Evolutionary conservation across 768 basidiomycete species (phyloP).

Genomic region (Suillus bovinus): DNA sequence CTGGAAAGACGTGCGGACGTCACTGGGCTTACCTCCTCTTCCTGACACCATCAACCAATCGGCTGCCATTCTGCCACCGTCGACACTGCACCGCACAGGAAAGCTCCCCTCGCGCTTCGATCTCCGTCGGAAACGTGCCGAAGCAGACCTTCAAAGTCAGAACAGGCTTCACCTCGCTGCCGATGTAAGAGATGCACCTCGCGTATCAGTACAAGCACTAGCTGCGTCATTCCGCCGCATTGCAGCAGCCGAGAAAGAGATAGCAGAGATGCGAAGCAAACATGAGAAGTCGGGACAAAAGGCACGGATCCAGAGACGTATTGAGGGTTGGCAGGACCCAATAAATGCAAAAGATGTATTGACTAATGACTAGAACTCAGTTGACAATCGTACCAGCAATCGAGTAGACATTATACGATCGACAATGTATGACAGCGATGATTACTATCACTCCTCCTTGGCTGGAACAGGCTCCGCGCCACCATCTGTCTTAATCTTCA

Average conservation of each 20-base stretch:
- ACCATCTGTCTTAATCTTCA: slow-evolving; percentile 32
- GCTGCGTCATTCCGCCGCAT: slow-evolving; percentile 5
- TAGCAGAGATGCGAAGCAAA: neutral
- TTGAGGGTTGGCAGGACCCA: neutral
- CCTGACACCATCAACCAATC: slow-evolving; percentile 16
- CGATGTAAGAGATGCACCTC: slow-evolving; percentile 16
- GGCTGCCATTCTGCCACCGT: neutral
- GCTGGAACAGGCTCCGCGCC: slow-evolving; percentile 1
- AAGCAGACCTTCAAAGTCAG: slow-evolving; percentile 14
- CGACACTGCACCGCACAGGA: slow-evolving; percentile 4
- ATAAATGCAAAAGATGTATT: slow-evolving; percentile 6
- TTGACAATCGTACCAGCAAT: neutral
- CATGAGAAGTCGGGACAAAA: slow-evolving; percentile 9
- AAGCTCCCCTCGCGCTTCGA: slow-evolving; percentile 25
- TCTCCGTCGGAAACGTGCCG: slow-evolving; percentile 20
- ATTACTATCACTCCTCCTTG: slow-evolving; percentile 8
- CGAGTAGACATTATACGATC: neutral
- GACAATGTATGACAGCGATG: neutral
- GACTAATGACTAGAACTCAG: slow-evolving; percentile 3
- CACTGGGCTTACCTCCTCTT: slow-evolving; percentile 31
- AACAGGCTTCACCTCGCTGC: slow-evolving; percentile 26
- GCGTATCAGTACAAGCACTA: slow-evolving; percentile 12
- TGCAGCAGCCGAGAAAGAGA: slow-evolving; percentile 12
- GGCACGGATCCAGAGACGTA: neutral
- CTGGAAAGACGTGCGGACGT: slow-evolving; percentile 33